Evolutionary conservation across 768 basidiomycete genomes (phyloP).

Genomic region (Termitomyces titanicus): DNA sequence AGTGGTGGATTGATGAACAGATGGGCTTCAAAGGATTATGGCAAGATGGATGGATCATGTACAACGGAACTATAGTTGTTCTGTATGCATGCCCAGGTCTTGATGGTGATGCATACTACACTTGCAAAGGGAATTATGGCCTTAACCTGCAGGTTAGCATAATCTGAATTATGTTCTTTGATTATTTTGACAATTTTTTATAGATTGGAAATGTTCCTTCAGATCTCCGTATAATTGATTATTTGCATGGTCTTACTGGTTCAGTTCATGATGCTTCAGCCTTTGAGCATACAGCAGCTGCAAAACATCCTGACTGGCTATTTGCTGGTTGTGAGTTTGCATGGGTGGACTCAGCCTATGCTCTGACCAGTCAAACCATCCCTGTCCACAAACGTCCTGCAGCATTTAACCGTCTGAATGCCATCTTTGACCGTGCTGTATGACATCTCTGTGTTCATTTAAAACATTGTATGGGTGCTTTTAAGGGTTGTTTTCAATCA

Average conservation of each 20-base stretch:
- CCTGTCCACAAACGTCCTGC: not conserved
- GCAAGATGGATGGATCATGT: conserved; percentile 28
- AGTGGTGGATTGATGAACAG: conserved; percentile 30
- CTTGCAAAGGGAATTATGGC: conserved; percentile 32
- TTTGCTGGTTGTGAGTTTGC: not conserved
- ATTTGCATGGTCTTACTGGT: conserved; percentile 28
- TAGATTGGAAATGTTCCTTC: conserved; percentile 33
- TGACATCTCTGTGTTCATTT: not conserved
- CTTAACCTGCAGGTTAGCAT: conserved; percentile 29
- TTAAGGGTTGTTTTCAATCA: too few relatives aligned
- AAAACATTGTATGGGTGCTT: not conserved
- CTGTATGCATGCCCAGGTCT: conserved; percentile 8
- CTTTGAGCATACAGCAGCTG: conserved; percentile 26
- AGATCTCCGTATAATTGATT: conserved; percentile 27
- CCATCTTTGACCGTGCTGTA: not conserved
- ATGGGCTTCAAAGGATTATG: conserved; percentile 27
- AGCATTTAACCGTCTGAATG: not conserved
- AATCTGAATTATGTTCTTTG: not conserved
- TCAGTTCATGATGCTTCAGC: conserved; percentile 32
- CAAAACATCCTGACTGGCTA: conserved; percentile 8
- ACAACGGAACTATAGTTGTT: conserved; percentile 15
- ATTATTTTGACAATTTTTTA: not conserved
- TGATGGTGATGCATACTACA: conserved; percentile 31
- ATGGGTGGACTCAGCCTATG: not conserved
- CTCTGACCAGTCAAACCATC: not conserved